Base-by-base conservation (phyloP, 768 basidiomycete species). In the Strobilomyces dryophilus region DNA sequence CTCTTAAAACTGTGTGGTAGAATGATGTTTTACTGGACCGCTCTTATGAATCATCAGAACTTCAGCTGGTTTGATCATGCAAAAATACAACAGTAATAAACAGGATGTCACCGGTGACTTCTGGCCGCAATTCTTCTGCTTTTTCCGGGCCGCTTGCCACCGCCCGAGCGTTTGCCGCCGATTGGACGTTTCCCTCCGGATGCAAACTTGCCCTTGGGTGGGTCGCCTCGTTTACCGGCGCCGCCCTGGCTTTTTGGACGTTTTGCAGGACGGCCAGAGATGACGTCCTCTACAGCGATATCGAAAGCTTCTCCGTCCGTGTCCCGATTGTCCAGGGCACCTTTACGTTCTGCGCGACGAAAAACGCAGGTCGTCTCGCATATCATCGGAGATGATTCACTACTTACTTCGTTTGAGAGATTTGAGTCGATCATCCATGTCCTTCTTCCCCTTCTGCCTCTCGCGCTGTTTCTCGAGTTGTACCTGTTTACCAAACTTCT, bases 401-500 rank as follows among this genome's bases (percentile, higher is more conserved):
- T 32, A 21, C 39, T 31, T 69, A 95, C 94, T 97, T 72, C 93
- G 79, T 74, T 98, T 97, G 57, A 98, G 80, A 8, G 84, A 83
- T 64, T 93, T 87, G 21, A 94, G 74, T 39, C 85, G 76, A 61
- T 95, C 92, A 53, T 88, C 87, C 80, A 95, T 87, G 31, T 92
- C 90, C 74, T 95, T 97, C 79, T 94, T 95, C 52, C 84, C 81
- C 65, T 76, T 79, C 69, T 94, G 87, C 42, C 95, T 76, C 75
- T 95, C 92, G 68, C 92, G 91, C 59, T 92, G 77, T 70, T 94
- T 94, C 75, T 98, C 95, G 35, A 90, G 72, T 72, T 99, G 97
- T 11, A 98, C 92, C 70, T 98, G 92, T 71, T 98, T 99, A 24
- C 95, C 95, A 64, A 92, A 97, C 77, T 98, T 98, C 77, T 98